These are phyloP conservation scores for Bipolaris cookei DNA, from an alignment of 2,329 filamentous ascomycete genomes.

Conservation along the genomic window DNA sequence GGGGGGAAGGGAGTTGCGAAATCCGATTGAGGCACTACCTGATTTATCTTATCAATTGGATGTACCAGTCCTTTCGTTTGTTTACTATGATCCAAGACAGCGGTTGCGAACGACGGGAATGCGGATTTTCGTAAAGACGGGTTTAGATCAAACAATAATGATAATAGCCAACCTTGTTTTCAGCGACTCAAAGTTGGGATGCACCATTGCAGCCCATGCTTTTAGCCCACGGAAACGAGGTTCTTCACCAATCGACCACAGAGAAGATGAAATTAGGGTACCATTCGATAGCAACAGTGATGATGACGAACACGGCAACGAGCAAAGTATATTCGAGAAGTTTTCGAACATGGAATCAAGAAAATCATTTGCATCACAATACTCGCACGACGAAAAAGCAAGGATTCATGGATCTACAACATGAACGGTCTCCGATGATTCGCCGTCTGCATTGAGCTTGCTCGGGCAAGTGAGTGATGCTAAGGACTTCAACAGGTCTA, in stretches of 20 bases:
- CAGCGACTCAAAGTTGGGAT: not conserved
- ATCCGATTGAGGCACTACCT: not conserved
- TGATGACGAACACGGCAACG: not conserved
- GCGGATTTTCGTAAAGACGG: not conserved
- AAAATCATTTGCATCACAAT: not conserved
- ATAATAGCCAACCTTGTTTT: not conserved
- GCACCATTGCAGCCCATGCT: not conserved
- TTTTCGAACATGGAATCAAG: not conserved
- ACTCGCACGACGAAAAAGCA: not conserved
- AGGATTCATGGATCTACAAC: not conserved
- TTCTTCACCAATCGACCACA: not conserved
- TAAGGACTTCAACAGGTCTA: not conserved
- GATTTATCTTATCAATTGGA: not conserved
- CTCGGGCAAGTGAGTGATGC: not conserved
- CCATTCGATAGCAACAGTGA: not conserved
- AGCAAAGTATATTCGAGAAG: not conserved
- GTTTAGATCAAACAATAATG: not conserved
- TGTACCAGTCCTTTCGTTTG: not conserved
- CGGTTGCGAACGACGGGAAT: not conserved
- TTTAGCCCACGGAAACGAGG: not conserved
- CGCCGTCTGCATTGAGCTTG: not conserved
- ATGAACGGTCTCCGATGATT: not conserved
- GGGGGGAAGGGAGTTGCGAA: not conserved
- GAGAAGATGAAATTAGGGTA: not conserved
- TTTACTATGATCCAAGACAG: not conserved